Percentiles rank a stretch among this genome's conserved stretches.
phyloP scores from a whole-genome alignment of 148 eudicot species.

The Drosera capensis region DNA sequence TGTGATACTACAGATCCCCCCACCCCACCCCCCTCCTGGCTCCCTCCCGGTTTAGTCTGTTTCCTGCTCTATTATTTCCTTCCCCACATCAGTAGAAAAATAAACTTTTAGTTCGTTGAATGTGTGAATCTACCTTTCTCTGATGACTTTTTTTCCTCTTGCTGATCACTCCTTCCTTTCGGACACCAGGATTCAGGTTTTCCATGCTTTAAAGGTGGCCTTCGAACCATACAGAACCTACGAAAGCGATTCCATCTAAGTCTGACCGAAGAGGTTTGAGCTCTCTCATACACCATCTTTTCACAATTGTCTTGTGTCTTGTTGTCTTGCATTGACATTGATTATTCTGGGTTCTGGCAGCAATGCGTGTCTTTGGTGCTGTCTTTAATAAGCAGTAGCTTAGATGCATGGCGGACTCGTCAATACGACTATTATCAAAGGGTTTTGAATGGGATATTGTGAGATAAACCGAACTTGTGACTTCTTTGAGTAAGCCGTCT shows the following conservation, averaged over 20 bases:
- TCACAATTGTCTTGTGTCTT: neutral
- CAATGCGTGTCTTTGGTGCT: constrained; percentile 99
- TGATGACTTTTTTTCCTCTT: neutral
- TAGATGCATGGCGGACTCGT: constrained; percentile 97
- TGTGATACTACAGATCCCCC: neutral
- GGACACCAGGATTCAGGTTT: constrained; percentile 89
- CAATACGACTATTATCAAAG: constrained; percentile 95
- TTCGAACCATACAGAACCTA: constrained; percentile 86
- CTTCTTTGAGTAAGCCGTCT: too few species aligned
- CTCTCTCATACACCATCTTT: too few species aligned
- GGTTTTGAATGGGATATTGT: constrained; percentile 89
- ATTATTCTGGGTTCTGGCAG: constrained; percentile 33
- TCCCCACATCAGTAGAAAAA: too few species aligned
- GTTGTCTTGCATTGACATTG: constrained; percentile 1
- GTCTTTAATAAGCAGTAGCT: constrained; percentile 91
- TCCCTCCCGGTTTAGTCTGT: neutral
- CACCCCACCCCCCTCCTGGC: neutral
- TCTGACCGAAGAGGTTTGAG: constrained; percentile 91
- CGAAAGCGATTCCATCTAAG: constrained; percentile 89
- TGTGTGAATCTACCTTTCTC: too few species aligned
- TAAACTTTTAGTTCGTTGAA: too few species aligned
- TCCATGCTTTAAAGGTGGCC: constrained; percentile 99
- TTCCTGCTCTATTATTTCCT: too few species aligned
- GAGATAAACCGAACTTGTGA: too few species aligned
- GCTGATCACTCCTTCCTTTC: constrained; percentile 4